Conservation (phyloP, 768 basidiomycete species). For the Rhizopogon vesiculosus region DNA sequence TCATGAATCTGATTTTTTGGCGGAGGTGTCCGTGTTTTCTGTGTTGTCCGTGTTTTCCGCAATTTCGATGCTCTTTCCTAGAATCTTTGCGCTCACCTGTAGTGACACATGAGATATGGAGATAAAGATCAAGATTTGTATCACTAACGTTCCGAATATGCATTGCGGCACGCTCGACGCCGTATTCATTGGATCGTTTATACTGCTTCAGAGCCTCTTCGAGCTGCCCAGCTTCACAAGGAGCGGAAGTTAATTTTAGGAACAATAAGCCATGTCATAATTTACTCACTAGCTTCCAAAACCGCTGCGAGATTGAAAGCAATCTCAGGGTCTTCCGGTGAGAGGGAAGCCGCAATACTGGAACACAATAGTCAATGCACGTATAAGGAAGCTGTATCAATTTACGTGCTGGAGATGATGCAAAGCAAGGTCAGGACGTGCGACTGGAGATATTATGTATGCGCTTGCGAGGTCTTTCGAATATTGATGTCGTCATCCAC, state of each 20-base stretch:
- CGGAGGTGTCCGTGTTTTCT: slow-evolving; percentile 29
- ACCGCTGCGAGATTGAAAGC: slow-evolving; percentile 90
- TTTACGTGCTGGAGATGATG: slow-evolving; percentile 71
- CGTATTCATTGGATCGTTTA: slow-evolving; percentile 70
- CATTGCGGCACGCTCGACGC: slow-evolving; percentile 76
- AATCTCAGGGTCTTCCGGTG: slow-evolving; percentile 88
- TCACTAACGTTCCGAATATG: slow-evolving; percentile 76
- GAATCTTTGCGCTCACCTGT: slow-evolving; percentile 78
- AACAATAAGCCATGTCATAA: slow-evolving; percentile 27
- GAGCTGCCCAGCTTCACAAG: slow-evolving; percentile 60
- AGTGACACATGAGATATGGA: slow-evolving; percentile 7
- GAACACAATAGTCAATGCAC: slow-evolving; percentile 27
- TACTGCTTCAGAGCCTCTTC: slow-evolving; percentile 81
- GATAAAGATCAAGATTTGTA: slow-evolving; percentile 11
- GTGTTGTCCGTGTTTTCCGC: slow-evolving; percentile 29
- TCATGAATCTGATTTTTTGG: slow-evolving; percentile 25
- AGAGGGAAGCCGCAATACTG: slow-evolving; percentile 78
- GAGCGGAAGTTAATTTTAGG: slow-evolving; percentile 25
- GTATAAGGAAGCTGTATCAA: slow-evolving; percentile 23
- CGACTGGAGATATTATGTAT: slow-evolving; percentile 76
- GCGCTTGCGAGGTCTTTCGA: slow-evolving; percentile 78
- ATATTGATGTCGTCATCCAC: slow-evolving; percentile 17
- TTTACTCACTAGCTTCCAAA: slow-evolving; percentile 75
- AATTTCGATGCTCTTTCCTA: slow-evolving; percentile 56
- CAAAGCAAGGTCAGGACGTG: slow-evolving; percentile 81